These are phyloP conservation scores for Naganishia randhawae DNA, from an alignment of 768 basidiomycete species.

Conservation along the genomic window DNA sequence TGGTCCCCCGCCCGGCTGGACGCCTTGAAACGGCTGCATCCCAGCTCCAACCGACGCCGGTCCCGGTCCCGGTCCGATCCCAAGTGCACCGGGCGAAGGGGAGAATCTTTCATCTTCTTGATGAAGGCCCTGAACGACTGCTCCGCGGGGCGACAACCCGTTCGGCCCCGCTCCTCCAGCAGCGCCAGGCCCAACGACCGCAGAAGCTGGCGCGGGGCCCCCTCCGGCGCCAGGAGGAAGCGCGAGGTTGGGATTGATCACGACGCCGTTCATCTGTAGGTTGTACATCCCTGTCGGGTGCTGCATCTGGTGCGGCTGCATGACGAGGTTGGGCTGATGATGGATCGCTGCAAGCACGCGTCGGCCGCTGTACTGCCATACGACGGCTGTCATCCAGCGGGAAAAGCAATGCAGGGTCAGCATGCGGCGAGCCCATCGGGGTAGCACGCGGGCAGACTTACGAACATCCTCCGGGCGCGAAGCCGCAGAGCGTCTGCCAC, in stretches of 20 bases:
- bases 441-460: not conserved
- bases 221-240: not conserved
- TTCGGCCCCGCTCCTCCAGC: conserved; percentile 5
- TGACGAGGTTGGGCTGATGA: conserved; percentile 9
- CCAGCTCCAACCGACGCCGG: too few species aligned
- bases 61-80: not conserved
- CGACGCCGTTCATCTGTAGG: conserved; percentile 12
- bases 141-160: not conserved
- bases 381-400: not conserved
- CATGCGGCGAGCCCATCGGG: not conserved
- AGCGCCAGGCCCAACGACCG: not conserved
- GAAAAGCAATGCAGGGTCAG: not conserved
- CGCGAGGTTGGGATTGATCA: not conserved
- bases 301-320: not conserved
- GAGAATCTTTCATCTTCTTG: conserved; percentile 19
- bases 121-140: not conserved
- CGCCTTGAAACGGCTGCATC: not conserved
- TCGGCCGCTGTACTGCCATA: conserved; percentile 14
- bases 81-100: conserved; percentile 11
- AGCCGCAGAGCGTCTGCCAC: conserved; percentile 57
- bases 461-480: conserved; percentile 1
- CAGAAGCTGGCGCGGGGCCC: not conserved
- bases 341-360: not conserved
- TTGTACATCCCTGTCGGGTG: conserved; percentile 18
- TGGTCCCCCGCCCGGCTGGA: too few species aligned